Evolutionary conservation across 148 eudicot species (phyloP).

Genomic region (Rhododendron simsii): DNA sequence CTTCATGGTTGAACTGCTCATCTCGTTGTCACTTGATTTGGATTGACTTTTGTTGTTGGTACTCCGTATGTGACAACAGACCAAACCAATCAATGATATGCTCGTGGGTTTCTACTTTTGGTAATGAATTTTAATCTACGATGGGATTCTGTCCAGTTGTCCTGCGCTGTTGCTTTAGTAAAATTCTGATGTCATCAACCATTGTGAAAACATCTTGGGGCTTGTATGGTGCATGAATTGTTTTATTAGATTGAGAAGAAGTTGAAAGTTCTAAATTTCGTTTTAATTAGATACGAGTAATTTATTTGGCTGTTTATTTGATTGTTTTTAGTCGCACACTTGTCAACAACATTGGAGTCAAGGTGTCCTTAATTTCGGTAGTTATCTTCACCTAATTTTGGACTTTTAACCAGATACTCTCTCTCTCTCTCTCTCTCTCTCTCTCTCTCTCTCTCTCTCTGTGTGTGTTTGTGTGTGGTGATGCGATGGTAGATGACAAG

Average conservation of each 20-base stretch:
- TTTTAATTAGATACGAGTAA: not conserved
- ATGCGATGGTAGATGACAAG: not conserved
- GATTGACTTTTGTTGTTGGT: not conserved
- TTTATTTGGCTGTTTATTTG: not conserved
- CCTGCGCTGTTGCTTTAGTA: not conserved
- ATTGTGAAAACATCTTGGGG: not conserved
- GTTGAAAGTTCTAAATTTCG: not conserved
- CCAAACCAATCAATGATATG: conserved; percentile 1
- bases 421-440: not conserved
- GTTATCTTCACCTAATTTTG: not conserved
- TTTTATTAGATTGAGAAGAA: not conserved
- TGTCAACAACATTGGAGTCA: not conserved
- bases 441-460: not conserved
- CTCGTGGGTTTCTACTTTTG: not conserved
- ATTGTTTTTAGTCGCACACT: not conserved
- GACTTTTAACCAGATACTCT: not conserved
- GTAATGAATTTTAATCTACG: not conserved
- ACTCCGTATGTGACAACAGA: not conserved
- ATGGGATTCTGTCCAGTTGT: not conserved
- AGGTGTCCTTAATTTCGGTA: not conserved
- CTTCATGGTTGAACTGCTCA: not conserved
- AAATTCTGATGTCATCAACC: not conserved
- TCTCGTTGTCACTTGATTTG: not conserved
- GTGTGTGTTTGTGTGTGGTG: not conserved
- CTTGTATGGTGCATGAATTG: not conserved